phyloP scores from a whole-genome alignment of 106 monocot genomes.

The Platanthera zijinensis region DNA sequence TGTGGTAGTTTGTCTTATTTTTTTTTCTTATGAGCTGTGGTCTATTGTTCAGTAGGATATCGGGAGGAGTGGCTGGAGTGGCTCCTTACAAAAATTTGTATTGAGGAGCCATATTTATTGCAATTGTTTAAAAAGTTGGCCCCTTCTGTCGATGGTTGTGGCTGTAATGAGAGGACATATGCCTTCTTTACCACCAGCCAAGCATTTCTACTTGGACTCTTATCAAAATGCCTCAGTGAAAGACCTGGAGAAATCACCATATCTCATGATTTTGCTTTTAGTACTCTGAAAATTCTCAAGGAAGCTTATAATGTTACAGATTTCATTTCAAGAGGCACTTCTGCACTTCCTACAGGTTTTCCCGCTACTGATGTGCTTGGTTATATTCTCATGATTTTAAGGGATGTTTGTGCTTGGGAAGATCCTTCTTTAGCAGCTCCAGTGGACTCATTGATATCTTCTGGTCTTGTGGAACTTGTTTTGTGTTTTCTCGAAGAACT shows the following conservation, averaged over 20 bases:
- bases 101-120: conserved; percentile 46
- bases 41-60: conserved; percentile 40
- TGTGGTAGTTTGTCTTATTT: background rate
- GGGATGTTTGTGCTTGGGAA: conserved; percentile 66
- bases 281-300: conserved; percentile 34
- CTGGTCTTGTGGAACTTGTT: conserved; percentile 42
- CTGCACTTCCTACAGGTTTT: conserved; percentile 55
- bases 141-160: background rate
- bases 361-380: conserved; percentile 61
- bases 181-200: conserved; percentile 24
- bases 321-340: conserved; percentile 29
- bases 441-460: conserved; percentile 33
- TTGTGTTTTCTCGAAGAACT: conserved; percentile 54
- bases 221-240: conserved; percentile 52
- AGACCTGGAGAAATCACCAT: conserved; percentile 35
- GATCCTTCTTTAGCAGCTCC: conserved; percentile 4
- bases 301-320: conserved; percentile 33
- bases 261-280: conserved; percentile 32
- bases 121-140: conserved; percentile 34
- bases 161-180: conserved; percentile 13
- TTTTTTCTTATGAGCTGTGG: background rate
- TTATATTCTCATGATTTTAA: conserved; percentile 59
- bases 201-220: conserved; percentile 50
- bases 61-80: conserved; percentile 69
- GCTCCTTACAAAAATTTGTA: conserved; percentile 61